Percentiles rank a stretch among this genome's conserved stretches.
Conservation (phyloP, 2,329 filamentous ascomycete genomes). For the Aspergillus sojae region DNA sequence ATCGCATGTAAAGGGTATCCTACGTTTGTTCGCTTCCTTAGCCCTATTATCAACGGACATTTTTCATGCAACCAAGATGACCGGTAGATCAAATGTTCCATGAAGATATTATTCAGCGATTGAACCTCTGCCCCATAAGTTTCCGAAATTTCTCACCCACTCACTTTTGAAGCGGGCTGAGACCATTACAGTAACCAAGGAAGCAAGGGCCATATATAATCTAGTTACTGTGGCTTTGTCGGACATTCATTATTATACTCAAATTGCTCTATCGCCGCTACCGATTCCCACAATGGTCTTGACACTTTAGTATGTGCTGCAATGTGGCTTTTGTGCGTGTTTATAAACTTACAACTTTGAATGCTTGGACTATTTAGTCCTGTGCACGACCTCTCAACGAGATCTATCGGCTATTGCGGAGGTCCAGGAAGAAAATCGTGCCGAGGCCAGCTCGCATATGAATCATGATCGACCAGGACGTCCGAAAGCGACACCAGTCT, state of each 20-base stretch:
- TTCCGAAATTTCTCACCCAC: background rate
- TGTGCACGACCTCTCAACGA: background rate
- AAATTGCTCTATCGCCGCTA: background rate
- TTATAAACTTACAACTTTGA: background rate
- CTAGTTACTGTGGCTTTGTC: background rate
- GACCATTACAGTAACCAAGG: background rate
- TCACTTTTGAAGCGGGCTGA: background rate
- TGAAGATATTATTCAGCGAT: background rate
- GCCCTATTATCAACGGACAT: background rate
- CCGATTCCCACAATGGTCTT: background rate
- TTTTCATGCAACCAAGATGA: background rate
- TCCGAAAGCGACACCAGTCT: background rate
- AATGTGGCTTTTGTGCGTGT: background rate
- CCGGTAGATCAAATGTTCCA: background rate
- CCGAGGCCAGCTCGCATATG: background rate
- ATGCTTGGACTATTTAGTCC: background rate
- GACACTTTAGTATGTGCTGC: background rate
- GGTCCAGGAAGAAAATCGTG: background rate
- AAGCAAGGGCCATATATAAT: background rate
- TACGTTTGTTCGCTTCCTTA: background rate
- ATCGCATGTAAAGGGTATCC: background rate
- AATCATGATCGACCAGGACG: background rate
- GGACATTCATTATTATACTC: background rate
- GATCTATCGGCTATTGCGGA: background rate
- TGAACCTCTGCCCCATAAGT: background rate